phyloP scores from a whole-genome alignment of 305 asterid species.

The Fraxinus paxiana region DNA sequence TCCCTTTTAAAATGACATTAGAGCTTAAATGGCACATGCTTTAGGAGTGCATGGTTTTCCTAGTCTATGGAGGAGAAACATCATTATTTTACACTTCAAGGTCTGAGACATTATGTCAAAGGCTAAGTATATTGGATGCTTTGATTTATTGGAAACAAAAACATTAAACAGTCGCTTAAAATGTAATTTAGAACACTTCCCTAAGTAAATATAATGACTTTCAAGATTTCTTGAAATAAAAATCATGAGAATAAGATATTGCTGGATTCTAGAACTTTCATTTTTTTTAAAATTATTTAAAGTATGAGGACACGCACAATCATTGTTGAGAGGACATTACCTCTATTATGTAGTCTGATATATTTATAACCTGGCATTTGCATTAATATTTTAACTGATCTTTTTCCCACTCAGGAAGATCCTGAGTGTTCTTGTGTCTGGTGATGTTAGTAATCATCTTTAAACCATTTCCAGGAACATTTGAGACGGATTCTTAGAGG shows the following conservation, averaged over 20 bases:
- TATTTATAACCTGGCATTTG: constrained; percentile 8
- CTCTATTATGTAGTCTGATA: constrained; percentile 5
- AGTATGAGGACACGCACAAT: background rate
- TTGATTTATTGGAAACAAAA: constrained; percentile 9
- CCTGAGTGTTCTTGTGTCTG: constrained; percentile 16
- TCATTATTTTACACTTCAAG: constrained; percentile 6
- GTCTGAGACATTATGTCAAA: constrained; percentile 4
- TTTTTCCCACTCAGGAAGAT: constrained; percentile 19
- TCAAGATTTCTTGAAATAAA: background rate
- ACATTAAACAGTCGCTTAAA: background rate
- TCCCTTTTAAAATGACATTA: background rate
- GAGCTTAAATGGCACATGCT: background rate
- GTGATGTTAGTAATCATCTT: constrained; percentile 21
- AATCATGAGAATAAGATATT: background rate
- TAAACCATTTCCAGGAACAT: constrained; percentile 66
- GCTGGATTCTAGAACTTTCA: background rate
- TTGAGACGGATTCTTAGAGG: constrained; percentile 96
- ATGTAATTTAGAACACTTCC: background rate
- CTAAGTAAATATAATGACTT: background rate
- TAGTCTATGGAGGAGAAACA: constrained; percentile 6
- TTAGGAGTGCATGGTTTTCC: background rate
- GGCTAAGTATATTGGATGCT: background rate
- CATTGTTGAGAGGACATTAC: constrained; percentile 7
- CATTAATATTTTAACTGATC: constrained; percentile 10
- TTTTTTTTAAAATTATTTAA: background rate